Conservation (phyloP, 1,139 yeast species). For the Sugiyamaella neomexicana region DNA sequence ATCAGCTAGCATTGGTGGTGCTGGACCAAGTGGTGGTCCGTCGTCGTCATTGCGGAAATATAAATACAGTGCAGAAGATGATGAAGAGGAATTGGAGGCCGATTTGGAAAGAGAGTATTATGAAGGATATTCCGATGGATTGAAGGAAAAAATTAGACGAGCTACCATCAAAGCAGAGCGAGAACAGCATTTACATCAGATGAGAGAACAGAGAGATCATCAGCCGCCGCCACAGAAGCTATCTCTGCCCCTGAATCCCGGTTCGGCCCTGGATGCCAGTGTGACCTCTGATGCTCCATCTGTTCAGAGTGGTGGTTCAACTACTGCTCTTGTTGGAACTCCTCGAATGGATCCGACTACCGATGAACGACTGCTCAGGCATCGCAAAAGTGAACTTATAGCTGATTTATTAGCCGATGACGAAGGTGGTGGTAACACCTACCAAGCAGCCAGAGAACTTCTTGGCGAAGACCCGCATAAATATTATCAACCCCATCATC, state of each 20-base stretch:
- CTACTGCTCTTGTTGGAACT: conserved; percentile 11
- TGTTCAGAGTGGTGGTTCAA: conserved; percentile 10
- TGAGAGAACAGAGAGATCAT: neutral
- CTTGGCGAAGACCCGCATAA: conserved; percentile 12
- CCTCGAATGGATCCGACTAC: conserved; percentile 1
- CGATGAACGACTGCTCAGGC: conserved; percentile 19
- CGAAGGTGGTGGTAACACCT: conserved; percentile 20
- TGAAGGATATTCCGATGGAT: conserved; percentile 73
- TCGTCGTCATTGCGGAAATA: conserved; percentile 19
- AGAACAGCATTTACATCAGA: conserved; percentile 5
- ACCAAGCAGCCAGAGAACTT: conserved; percentile 21
- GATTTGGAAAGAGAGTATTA: conserved; percentile 62
- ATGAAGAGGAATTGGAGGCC: conserved; percentile 59
- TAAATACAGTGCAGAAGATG: conserved; percentile 62
- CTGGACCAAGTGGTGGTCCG: neutral
- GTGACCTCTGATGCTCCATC: conserved; percentile 6
- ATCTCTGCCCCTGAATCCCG: conserved; percentile 1
- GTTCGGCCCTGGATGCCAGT: neutral
- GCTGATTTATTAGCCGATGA: conserved; percentile 23
- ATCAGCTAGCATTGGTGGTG: neutral
- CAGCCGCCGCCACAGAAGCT: neutral
- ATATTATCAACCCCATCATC: conserved; percentile 1
- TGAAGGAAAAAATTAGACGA: conserved; percentile 43
- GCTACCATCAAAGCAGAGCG: conserved; percentile 22
- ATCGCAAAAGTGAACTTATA: conserved; percentile 25